Percentiles rank a stretch among this genome's conserved stretches.
Conservation (phyloP, 345 rosid species). For the Sonneratia caseolaris region DNA sequence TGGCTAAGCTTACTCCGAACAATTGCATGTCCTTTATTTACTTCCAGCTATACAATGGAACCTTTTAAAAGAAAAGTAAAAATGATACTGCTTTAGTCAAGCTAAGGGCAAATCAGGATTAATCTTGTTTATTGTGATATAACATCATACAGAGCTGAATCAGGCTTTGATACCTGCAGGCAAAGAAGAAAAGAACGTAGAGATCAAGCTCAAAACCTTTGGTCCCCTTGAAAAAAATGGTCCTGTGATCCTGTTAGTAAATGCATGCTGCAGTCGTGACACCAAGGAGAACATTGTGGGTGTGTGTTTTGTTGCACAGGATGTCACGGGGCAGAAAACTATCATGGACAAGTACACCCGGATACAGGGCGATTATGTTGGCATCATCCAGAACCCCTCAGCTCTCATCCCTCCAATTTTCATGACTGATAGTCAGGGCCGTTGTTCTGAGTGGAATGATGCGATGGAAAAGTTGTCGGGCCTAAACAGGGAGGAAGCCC, state of each 20-base stretch:
- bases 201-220: slow-evolving; percentile 53
- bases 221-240: slow-evolving; percentile 35
- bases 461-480: slow-evolving; percentile 81
- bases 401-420: slow-evolving; percentile 81
- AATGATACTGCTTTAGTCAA: neutral
- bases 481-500: slow-evolving; percentile 59
- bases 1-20: neutral
- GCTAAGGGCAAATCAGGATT: neutral
- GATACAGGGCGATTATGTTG: slow-evolving; percentile 62
- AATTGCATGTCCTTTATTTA: neutral
- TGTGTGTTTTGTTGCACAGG: slow-evolving; percentile 78
- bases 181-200: slow-evolving; percentile 53
- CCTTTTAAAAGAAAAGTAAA: neutral
- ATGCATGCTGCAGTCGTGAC: slow-evolving; percentile 72
- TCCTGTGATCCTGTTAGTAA: slow-evolving; percentile 51
- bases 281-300: slow-evolving; percentile 45
- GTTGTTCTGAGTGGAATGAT: slow-evolving; percentile 71
- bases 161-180: slow-evolving; percentile 31
- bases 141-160: no score
- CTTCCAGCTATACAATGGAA: no score
- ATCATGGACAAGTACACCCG: slow-evolving; percentile 47
- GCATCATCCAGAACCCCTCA: slow-evolving; percentile 55
- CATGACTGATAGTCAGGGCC: slow-evolving; percentile 53
- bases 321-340: slow-evolving; percentile 52
- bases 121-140: neutral